Evolutionary conservation across 2,329 filamentous ascomycete species (phyloP), one percentile per base, ranked within the genome.

Genomic region (Drechslerella coelobrocha): DNA sequence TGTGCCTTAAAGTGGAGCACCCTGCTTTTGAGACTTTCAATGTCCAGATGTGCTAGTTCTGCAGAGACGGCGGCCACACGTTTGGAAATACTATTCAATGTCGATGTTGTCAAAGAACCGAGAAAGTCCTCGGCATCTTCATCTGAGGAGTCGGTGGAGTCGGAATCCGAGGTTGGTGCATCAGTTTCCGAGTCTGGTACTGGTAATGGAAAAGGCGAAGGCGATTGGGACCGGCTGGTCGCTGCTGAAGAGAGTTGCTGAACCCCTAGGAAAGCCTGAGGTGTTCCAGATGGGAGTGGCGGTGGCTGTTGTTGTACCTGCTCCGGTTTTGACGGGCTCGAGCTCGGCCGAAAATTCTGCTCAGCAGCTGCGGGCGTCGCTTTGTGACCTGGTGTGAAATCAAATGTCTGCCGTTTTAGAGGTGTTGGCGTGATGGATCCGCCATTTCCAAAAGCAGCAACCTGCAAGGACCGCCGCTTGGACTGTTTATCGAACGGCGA

Each of bases 21-120:
- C 76, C 93, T 90, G 47, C 85, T 86, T 81, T 99, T 97, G 77
- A 99, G 87, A 73, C 95, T 91, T 76, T 97, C 90, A 39, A 95
- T 82, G 59, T 90, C 85, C 55, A 94, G 81, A 39, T 85, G 83
- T 61, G 50, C 52, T 3, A 72, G 50, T 12, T 56, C 61, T 2
- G 45, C 89, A 85, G 80, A 94, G 81, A 62, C 87, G 86, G 47
- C 83, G 81, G 12, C 82, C 83, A 66, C 97, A 95, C 73, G 89
- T 85, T 57, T 90, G 88, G 10, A 95, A 82, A 39, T 92, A 86
- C 62, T 50, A 79, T 80, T 94, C 89, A 78, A 86, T 37, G 89
- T 83, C 14, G 82, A 78, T 1, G 84, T 83, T 0, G 85, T 84
- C 34, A 97, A 80, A 76, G 89, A 89, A 3, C 92, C 92, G 78